Conservation (phyloP, 2,329 filamentous ascomycete species). For the Venturia aucupariae region DNA sequence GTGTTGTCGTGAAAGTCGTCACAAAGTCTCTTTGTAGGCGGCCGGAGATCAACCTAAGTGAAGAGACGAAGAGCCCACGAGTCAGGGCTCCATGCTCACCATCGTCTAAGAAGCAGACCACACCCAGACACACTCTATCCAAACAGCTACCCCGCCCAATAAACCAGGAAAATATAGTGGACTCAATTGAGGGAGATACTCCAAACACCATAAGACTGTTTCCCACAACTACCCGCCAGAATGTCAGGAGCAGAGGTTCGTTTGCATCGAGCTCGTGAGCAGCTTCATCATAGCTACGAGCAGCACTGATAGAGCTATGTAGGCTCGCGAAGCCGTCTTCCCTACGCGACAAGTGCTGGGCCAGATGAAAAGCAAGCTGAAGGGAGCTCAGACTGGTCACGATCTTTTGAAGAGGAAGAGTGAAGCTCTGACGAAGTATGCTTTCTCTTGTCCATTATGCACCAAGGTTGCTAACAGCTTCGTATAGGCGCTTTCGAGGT, state of each 20-base stretch:
- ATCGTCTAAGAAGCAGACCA: conserved; percentile 5
- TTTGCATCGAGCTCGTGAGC: conserved; percentile 14
- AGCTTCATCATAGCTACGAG: not conserved
- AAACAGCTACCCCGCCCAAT: conserved; percentile 6
- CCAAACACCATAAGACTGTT: conserved; percentile 16
- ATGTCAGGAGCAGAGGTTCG: conserved; percentile 49
- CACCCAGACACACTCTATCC: not conserved
- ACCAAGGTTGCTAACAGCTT: conserved; percentile 22
- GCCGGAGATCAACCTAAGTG: not conserved
- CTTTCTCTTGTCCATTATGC: conserved; percentile 18
- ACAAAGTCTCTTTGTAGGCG: not conserved
- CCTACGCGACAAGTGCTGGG: conserved; percentile 94
- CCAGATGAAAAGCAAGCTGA: conserved; percentile 96
- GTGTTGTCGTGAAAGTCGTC: not conserved
- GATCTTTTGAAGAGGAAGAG: conserved; percentile 95
- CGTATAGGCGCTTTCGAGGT: conserved; percentile 78
- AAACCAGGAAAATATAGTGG: not conserved
- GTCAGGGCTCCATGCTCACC: not conserved
- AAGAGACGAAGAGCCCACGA: not conserved
- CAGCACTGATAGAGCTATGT: conserved; percentile 21
- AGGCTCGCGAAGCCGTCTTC: conserved; percentile 96
- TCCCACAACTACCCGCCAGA: conserved; percentile 18
- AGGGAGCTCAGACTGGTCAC: conserved; percentile 69
- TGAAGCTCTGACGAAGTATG: conserved; percentile 83
- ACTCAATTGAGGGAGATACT: conserved; percentile 15